Evolutionary conservation across 2,329 filamentous ascomycete species (phyloP), one percentile per base, ranked within the genome.

Genomic region (Cordyceps cateniannulata): DNA sequence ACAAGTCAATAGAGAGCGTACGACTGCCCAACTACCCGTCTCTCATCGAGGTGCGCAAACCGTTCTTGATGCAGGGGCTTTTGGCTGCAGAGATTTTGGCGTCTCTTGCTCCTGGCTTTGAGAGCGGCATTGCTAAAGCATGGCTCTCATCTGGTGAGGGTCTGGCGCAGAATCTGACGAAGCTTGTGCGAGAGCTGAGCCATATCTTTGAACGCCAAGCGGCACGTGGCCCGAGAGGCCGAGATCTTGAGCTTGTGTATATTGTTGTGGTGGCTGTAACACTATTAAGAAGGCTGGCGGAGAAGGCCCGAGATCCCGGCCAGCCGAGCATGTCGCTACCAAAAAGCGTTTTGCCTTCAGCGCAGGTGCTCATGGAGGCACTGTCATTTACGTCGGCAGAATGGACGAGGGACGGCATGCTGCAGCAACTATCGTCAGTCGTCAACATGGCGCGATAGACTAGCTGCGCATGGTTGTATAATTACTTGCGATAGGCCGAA

Each of bases 51-150:
- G 85, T 85, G 4, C 86, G 95, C 61, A 96, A 96, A 73, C 89
- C 95, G 0, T 88, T 91, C 68, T 77, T 99, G 12, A 95, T 96
- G 82, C 95, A 99, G 75, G 93, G 92, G 1, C 84, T 98, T 67
- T 80, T 98, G 6, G 90, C 92, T 1, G 93, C 91, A 0, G 93
- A 98, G 66, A 96, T 98, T 56, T 77, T 98, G 3, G 86, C 91
- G 0, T 87, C 87, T 10, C 79, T 97, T 14, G 85, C 86, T 3
- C 88, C 88, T 2, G 82, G 83, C 5, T 81, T 85, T n/a, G 91
- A 96, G 65, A 82, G 82, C 18, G 82, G 85, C 4, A 76, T 97
- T 8, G 88, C 93, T 4, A 85, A 85, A 60, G 80, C 84, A 0
- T 98, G 95, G 93, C 82, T 98, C 8, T 85, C 87, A 44, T 91